phyloP scores from a whole-genome alignment of 23 red algal species.

The Gracilaria domingensis region DNA sequence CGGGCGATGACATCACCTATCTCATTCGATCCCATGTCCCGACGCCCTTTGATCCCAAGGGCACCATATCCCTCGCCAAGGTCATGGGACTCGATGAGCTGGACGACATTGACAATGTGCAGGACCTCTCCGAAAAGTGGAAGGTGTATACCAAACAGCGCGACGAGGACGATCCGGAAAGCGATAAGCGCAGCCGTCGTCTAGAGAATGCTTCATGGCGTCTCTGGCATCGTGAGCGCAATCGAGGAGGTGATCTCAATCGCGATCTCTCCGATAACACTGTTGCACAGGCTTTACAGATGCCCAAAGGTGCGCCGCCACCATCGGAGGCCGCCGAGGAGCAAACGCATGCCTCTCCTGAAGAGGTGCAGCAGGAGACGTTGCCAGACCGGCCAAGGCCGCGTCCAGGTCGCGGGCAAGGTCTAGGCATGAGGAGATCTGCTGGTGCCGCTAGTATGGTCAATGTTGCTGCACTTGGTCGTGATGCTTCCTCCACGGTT shows the following conservation, averaged over 20 bases:
- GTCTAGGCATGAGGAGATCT: background rate
- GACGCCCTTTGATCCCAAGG: slow-evolving; percentile 92
- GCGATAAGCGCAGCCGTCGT: slow-evolving; percentile 64
- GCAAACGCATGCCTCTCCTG: background rate
- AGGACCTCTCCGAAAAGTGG: slow-evolving; percentile 88
- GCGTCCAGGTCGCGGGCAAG: background rate
- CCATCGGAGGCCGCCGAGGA: background rate
- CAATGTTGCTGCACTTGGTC: slow-evolving; percentile 40
- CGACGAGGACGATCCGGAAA: slow-evolving; percentile 60
- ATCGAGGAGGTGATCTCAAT: slow-evolving; percentile 81
- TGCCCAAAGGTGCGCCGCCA: background rate
- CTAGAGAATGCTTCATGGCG: slow-evolving; percentile 97
- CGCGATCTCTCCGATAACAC: slow-evolving; percentile 69
- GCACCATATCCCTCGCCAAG: slow-evolving; percentile 64
- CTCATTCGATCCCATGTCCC: slow-evolving; percentile 88
- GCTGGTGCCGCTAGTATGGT: slow-evolving; percentile 47
- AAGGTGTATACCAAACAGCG: slow-evolving; percentile 82
- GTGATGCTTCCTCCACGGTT: background rate
- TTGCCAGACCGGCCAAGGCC: background rate
- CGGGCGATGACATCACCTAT: slow-evolving; percentile 90
- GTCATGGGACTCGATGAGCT: slow-evolving; percentile 85
- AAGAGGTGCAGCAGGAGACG: background rate
- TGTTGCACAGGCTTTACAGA: slow-evolving; percentile 41
- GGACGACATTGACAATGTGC: slow-evolving; percentile 52
- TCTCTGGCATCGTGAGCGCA: slow-evolving; percentile 90